Base-by-base conservation (phyloP, 2,329 filamentous ascomycete genomes). In the Alternaria postmessia region DNA sequence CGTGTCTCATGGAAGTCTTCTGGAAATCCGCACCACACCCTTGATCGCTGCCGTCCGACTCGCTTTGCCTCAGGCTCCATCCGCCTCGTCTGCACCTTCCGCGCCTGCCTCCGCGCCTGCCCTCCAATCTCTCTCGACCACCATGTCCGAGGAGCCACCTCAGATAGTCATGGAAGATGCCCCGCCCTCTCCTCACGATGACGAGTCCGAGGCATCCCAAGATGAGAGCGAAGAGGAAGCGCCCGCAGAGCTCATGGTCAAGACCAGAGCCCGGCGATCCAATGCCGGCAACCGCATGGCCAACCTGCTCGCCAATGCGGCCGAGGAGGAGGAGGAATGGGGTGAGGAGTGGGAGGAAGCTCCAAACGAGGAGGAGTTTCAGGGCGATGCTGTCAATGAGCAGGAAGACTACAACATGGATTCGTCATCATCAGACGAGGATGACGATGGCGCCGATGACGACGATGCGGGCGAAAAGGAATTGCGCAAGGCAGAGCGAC, bases 401-500 rank as follows among this genome's bases (percentile, higher is more conserved):
- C 83, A 86, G 58, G 79, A 82, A 2, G 94, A 97, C 74, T 89
- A 92, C 67, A 89, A 92, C 47, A 90, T 97, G 82, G 93, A 96
- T 71, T 94, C 76, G 41, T 78, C 91, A 14, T 96, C 92, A 0
- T 92, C 89, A 0, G 91, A 92, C 65, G 91, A 93, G 64, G 90
- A 93, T 59, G 88, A 78, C 83, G 88, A 52, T 84, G 90, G 59
- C 78, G 80, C 75, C 8, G 88, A 94, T 68, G 88, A 95, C 66
- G 92, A 96, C 42, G 78, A 95, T 5, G 91, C 92, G 57, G 95
- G 95, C 34, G 95, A 99, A 80, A 91, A 89, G 71, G 93, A 96
- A 79, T 78, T 99, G 55, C 89, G 95, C 79, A 89, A 87, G 65
- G 87, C 91, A 69, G 92, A 90, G 59, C 89, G 88, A 60, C 90